These are phyloP conservation scores for Calendula officinalis DNA, from an alignment of 129 eudicot genomes.

Conservation along the genomic window DNA sequence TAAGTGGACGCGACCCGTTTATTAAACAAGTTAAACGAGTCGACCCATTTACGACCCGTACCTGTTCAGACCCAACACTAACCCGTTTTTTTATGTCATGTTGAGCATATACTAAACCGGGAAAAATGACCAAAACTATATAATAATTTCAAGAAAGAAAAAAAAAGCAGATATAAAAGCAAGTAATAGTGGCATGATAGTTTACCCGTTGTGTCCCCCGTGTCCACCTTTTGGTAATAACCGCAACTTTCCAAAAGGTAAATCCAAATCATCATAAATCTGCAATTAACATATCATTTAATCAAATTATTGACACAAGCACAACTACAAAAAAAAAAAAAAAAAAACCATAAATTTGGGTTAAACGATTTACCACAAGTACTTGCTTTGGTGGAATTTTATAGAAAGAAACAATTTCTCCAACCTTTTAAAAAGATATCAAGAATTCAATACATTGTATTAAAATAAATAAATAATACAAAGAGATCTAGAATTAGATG, in stretches of 20 bases:
- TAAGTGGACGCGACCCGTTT: too few relatives aligned
- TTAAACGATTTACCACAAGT: constrained; percentile 63
- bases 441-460: constrained; percentile 18
- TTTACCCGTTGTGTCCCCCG: constrained; percentile 99
- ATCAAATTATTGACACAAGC: constrained; percentile 12
- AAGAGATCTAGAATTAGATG: neutral
- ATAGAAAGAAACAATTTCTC: constrained; percentile 78
- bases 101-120: too few relatives aligned
- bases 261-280: constrained; percentile 91
- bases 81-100: too few relatives aligned
- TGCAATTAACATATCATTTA: constrained; percentile 30
- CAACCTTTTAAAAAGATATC: constrained; percentile 63
- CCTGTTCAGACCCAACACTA: too few relatives aligned
- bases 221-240: constrained; percentile 97
- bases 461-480: neutral
- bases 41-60: too few relatives aligned
- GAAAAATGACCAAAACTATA: neutral
- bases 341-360: neutral
- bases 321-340: neutral
- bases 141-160: neutral
- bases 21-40: too few relatives aligned
- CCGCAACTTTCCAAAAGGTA: constrained; percentile 88
- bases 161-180: constrained; percentile 8
- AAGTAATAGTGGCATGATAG: neutral
- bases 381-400: constrained; percentile 91